A percentile compares a stretch with the other conserved stretches of the same genome.
Conservation (phyloP, 768 basidiomycete genomes). For the Multifurca ochricompacta region DNA sequence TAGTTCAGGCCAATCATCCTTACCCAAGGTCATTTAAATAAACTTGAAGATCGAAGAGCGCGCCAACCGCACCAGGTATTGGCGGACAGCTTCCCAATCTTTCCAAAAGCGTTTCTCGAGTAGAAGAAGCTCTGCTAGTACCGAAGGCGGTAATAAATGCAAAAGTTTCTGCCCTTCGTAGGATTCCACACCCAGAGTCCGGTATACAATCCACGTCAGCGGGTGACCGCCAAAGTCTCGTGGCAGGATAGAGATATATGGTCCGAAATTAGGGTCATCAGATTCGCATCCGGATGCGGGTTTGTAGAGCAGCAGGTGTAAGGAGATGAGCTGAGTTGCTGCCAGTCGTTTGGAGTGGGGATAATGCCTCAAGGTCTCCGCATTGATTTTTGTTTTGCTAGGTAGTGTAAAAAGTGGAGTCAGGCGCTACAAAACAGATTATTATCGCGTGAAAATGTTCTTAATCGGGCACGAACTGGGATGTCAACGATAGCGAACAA, state of each 20-base stretch:
- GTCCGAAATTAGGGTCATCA: slow-evolving; percentile 51
- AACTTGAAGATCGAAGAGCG: not conserved
- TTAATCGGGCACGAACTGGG: slow-evolving; percentile 30
- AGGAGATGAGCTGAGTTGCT: slow-evolving; percentile 68
- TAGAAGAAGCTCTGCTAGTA: slow-evolving; percentile 33
- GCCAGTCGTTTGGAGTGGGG: slow-evolving; percentile 46
- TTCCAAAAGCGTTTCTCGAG: slow-evolving; percentile 42
- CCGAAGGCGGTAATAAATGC: slow-evolving; percentile 41
- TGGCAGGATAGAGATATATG: slow-evolving; percentile 78
- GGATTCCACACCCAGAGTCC: slow-evolving; percentile 19
- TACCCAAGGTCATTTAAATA: not conserved
- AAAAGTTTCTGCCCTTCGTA: slow-evolving; percentile 29
- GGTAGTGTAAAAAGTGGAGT: slow-evolving; percentile 60
- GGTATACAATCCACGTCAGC: slow-evolving; percentile 57
- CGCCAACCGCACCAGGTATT: slow-evolving; percentile 43
- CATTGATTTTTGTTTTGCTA: slow-evolving; percentile 61
- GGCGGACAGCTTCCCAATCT: slow-evolving; percentile 50
- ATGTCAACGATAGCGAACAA: slow-evolving; percentile 46
- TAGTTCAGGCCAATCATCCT: slow-evolving; percentile 5
- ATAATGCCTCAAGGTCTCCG: slow-evolving; percentile 50
- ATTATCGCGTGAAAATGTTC: not conserved
- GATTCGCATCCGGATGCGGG: slow-evolving; percentile 38
- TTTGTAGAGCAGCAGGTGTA: slow-evolving; percentile 70
- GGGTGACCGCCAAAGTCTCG: slow-evolving; percentile 70
- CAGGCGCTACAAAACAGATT: slow-evolving; percentile 1